These are phyloP conservation scores for Cyclostephanos tholiformis DNA, from an alignment of 108 stramenopile genomes.

Conservation along the genomic window DNA sequence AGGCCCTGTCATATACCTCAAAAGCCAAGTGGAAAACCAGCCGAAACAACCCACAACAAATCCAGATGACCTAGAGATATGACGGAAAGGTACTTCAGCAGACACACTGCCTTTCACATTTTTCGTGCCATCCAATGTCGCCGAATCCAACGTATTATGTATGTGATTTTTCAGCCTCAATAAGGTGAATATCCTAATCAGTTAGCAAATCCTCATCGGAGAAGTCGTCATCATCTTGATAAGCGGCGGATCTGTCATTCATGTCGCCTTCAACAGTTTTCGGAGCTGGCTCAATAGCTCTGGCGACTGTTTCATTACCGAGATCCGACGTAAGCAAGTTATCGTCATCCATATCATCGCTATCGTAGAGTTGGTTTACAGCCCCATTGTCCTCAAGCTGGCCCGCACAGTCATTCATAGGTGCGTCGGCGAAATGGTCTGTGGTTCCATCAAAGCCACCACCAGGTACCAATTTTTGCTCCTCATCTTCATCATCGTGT, in stretches of 20 bases:
- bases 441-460: background rate
- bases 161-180: background rate
- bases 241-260: background rate
- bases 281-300: background rate
- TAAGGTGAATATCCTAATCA: background rate
- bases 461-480: conserved; percentile 14
- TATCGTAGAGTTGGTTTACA: conserved; percentile 6
- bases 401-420: background rate
- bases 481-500: conserved; percentile 25
- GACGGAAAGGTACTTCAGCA: background rate
- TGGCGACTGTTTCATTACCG: background rate
- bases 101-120: background rate
- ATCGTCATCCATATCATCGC: conserved; percentile 30
- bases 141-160: background rate
- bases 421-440: background rate
- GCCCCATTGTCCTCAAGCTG: background rate
- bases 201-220: conserved; percentile 26
- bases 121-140: conserved; percentile 6
- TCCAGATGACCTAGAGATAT: background rate
- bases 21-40: background rate
- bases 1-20: too few relatives aligned
- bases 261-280: conserved; percentile 3
- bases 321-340: conserved; percentile 38
- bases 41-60: too few relatives aligned
- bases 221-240: conserved; percentile 19